Base-by-base conservation (phyloP, 2,329 filamentous ascomycete species). In the Aspergillus quadrilineatus region DNA sequence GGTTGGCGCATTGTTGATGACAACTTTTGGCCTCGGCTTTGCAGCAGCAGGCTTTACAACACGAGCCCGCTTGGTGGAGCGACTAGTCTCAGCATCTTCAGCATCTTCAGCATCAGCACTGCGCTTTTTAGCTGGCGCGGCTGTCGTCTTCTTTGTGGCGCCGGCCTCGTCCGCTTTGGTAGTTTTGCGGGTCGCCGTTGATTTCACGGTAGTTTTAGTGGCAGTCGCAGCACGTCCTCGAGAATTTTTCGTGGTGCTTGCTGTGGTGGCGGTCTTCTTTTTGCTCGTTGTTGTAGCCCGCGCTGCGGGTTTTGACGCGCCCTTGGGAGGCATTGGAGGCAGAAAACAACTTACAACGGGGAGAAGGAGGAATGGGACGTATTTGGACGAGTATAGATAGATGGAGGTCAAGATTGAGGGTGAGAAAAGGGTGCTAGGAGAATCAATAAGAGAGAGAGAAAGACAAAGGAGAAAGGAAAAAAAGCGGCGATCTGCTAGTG, bases 1-100 rank as follows among this genome's bases (percentile, higher is more conserved):
- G 44, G 30, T 55, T 17, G 45, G 36, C 14, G 82, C 78, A 26
- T 82, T 70, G 71, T 91, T 92, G 75, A 89, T 84, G 58, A 81
- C 68, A 30, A 69, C 63, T 64, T 67, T 74, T n/a, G 59, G 60
- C 61, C 71, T 75, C 30, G 62, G 64, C 59, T 67, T 70, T 30
- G 63, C 60, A 46, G 67, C 66, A 52, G 64, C 67, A 55, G 66
- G 66, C 41, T 71, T 60, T 26, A 59, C 57, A 48, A 67, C 63
- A 46, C 67, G 62, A 45, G 65, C 45, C 53, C 70, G 71, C 60
- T 73, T 76, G 50, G 59, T 56, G 58, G 71, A 60, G 28, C 64
- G 65, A 46, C 60, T 36, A 43, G 65, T 60, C 41, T 68, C 66
- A 50, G 67, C 67, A 28, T 70, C 65, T 12, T 60, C 62, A 28